Base-by-base conservation (phyloP, 2,329 filamentous ascomycete genomes). In the Pleoardoris graminearum region DNA sequence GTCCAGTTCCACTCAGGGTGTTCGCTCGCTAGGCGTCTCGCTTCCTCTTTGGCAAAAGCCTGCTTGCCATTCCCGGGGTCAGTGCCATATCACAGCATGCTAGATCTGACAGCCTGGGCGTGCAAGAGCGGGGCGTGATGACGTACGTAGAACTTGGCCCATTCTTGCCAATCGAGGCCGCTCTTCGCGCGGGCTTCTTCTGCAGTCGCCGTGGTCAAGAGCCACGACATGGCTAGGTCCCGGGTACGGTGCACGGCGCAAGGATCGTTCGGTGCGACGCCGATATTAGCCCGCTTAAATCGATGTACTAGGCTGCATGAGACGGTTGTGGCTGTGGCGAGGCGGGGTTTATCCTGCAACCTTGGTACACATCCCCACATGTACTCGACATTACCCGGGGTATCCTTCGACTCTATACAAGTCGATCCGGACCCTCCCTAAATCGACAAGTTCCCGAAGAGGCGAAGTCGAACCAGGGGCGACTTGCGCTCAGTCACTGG, bases 1-100 rank as follows among this genome's bases (percentile, higher is more conserved):
- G 44, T 47, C 44, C 44, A 47, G 44, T 47, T 47, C 44, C 44
- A 47, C 33, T 47, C 44, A 22, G 44, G 44, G 21, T 47, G 44
- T 16, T 47, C 32, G 22, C 16, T 27, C 7, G 33, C 44, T 33
- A 47, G 11, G 17, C 44, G 44, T 17, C 44, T 47, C 29, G 44
- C 44, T 25, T 47, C 44, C 14, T 47, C 44, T 47, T 47, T 47
- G 32, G 44, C 44, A 36, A 47, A 47, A 1, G 32, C 32, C 44
- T 47, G 33, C 21, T 10, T 6, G n/a, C 10, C 1, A 19, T 11
- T n/a, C 16, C 23, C 33, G 14, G n/a, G 30, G 32, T 46, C 43
- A 44, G 41, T 44, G 41, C 41, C 27, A n/a, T 21, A 29, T 25
- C 30, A 46, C 11, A 35, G 10, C 27, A 32, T 27, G 25, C 10